Percentiles rank a stretch among this genome's conserved stretches.
phyloP scores from a whole-genome alignment of 1,139 yeast genomes.

The Yamadazyma jaroonii region DNA sequence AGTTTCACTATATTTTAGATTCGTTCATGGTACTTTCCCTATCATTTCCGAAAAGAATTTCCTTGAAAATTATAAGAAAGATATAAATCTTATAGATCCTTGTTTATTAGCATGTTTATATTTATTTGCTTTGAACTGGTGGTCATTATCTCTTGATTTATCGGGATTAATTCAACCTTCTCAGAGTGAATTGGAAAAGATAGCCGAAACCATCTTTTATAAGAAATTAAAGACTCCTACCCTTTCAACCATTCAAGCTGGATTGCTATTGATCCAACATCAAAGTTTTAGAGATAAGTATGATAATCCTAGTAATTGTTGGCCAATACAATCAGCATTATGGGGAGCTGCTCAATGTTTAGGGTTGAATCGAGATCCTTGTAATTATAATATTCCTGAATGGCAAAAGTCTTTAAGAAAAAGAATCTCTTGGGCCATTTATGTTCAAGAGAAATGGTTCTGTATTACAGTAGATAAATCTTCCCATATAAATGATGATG shows the following conservation, averaged over 20 bases:
- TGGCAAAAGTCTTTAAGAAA: conserved; percentile 13
- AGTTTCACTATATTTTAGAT: conserved; percentile 13
- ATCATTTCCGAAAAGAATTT: conserved; percentile 11
- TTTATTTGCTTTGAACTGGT: conserved; percentile 16
- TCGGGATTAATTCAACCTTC: conserved; percentile 11
- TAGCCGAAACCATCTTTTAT: conserved; percentile 12
- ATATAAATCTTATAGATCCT: conserved; percentile 8
- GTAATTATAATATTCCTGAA: conserved; percentile 9
- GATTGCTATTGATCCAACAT: conserved; percentile 14
- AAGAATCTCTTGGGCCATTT: conserved; percentile 14
- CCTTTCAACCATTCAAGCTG: conserved; percentile 14
- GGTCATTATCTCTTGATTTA: conserved; percentile 14
- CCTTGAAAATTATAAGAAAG: conserved; percentile 8
- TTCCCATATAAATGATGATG: conserved; percentile 11
- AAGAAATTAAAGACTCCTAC: conserved; percentile 12
- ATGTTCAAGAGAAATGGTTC: conserved; percentile 16
- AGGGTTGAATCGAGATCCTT: conserved; percentile 13
- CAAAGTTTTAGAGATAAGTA: conserved; percentile 13
- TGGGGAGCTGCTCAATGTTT: conserved; percentile 12
- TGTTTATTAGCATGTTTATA: conserved; percentile 13
- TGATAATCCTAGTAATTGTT: conserved; percentile 11
- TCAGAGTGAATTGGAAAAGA: conserved; percentile 11
- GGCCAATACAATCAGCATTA: conserved; percentile 15
- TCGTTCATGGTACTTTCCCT: conserved; percentile 15
- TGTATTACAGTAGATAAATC: conserved; percentile 12